Percentiles rank a stretch among this genome's conserved stretches.
These are phyloP conservation scores for Epichloe festucae DNA, from an alignment of 2,329 filamentous ascomycete genomes.

Conservation along the genomic window DNA sequence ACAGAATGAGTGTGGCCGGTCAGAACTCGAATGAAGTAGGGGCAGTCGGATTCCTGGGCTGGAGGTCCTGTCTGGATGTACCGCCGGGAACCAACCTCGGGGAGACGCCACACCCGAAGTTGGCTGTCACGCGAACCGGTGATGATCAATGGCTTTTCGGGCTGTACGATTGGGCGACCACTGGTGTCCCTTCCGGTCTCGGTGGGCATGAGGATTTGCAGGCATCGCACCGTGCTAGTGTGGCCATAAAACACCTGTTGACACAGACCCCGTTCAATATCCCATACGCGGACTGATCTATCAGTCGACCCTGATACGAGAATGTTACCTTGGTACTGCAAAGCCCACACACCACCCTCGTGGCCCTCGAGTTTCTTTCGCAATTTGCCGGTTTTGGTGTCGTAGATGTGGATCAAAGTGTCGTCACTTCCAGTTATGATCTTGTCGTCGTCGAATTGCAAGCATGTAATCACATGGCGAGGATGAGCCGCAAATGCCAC, in stretches of 20 bases:
- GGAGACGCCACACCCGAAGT: constrained; percentile 86
- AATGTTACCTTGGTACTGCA: constrained; percentile 92
- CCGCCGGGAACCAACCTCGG: constrained; percentile 60
- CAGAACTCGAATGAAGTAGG: constrained; percentile 84
- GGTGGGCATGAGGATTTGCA: constrained; percentile 85
- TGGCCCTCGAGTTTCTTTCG: constrained; percentile 79
- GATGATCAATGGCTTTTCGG: constrained; percentile 89
- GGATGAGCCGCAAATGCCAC: constrained; percentile 95
- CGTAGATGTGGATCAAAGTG: constrained; percentile 94
- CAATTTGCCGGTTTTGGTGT: constrained; percentile 84
- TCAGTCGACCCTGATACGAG: constrained; percentile 94
- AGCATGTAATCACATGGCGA: constrained; percentile 89
- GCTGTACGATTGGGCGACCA: constrained; percentile 74
- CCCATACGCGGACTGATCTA: constrained; percentile 97
- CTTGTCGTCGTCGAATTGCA: constrained; percentile 96
- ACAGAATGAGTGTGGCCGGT: constrained; percentile 86
- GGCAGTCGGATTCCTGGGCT: constrained; percentile 66
- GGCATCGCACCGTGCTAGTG: constrained; percentile 88
- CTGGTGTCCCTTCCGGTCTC: constrained; percentile 59
- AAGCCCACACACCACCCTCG: constrained; percentile 92
- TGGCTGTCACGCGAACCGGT: constrained; percentile 93
- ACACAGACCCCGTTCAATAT: constrained; percentile 84
- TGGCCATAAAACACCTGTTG: constrained; percentile 96
- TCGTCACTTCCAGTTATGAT: constrained; percentile 97
- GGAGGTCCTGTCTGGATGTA: constrained; percentile 72